These are phyloP conservation scores for Saururus chinensis DNA, from an alignment of 164 flowering plant species.

Conservation along the genomic window DNA sequence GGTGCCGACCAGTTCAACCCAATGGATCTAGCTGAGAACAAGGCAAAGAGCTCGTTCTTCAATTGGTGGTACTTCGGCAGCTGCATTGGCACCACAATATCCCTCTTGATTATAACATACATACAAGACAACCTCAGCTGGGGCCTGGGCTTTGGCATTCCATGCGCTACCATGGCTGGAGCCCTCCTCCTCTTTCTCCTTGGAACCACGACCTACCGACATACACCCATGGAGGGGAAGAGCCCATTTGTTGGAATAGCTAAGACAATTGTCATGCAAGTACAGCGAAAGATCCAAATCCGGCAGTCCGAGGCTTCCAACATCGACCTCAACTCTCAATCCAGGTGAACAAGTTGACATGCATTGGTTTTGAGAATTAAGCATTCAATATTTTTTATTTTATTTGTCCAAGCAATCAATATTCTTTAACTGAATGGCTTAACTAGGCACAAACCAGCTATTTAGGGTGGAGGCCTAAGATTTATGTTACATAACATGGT, in stretches of 20 bases:
- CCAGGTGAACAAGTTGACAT: background rate
- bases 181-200: background rate
- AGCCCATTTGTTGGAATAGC: too few species aligned
- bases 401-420: background rate
- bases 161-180: background rate
- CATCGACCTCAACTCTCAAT: background rate
- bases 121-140: conserved; percentile 6
- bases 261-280: too few species aligned
- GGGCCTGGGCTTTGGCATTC: background rate
- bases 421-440: background rate
- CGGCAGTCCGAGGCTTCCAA: background rate
- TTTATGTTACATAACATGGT: too few species aligned
- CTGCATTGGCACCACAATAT: background rate
- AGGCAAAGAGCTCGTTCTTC: conserved; percentile 20
- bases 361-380: background rate
- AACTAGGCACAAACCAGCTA: too few species aligned
- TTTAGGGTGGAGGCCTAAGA: too few species aligned
- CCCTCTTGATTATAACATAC: background rate
- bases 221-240: background rate
- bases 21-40: conserved; percentile 19
- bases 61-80: background rate
- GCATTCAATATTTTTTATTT: background rate
- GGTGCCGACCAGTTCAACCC: conserved; percentile 57
- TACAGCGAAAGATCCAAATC: background rate
- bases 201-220: conserved; percentile 5